Base-by-base conservation (phyloP, 192 early-diverging fungal species). In the Rhizophagus prolifer region DNA sequence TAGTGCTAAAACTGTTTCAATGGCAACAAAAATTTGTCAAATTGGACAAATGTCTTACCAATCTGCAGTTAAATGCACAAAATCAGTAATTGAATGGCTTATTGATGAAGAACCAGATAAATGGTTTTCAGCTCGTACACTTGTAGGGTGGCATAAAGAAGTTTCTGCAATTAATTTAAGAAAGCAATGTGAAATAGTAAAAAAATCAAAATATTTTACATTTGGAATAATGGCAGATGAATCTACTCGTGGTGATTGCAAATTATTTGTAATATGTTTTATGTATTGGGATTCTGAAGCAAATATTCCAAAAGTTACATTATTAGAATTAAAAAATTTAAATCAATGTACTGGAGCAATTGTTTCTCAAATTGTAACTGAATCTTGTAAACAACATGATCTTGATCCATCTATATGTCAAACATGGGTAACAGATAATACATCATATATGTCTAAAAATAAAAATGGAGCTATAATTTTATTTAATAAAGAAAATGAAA, bases 31-130 rank as follows among this genome's bases (percentile, higher is more conserved):
- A 65, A 65, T 65, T 65, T 65, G 25, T 34, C 26, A 65, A 65
- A 65, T 65, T 65, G 63, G 63, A 26, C 7, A 65, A 34, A 65
- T 65, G 25, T 65, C 25, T 26, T 65, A 65, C 28, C 7, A 14
- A 65, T 65, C 25, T 65, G 63, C 63, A 26, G 13, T 65, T 65
- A n/a, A n/a, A n/a, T n/a, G n/a, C n/a, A n/a, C n/a, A n/a, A n/a
- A n/a, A 65, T 13, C 25, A 31, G 63, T 65, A 65, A 26, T 65
- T 65, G 30, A 65, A 65, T 28, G 0, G 25, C 30, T 34, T 16
- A 65, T 65, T 65, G 25, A 65, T 65, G 2, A 65, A 65, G 25
- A 65, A 65, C 63, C 2, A 31, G 26, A 65, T 34, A 65, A 65
- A 65, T 65, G 1, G 63, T 34, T 65, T 65, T 65, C 63, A 65